Evolutionary conservation across 2,329 filamentous ascomycete species (phyloP).

Genomic region (Fusarium piperis): DNA sequence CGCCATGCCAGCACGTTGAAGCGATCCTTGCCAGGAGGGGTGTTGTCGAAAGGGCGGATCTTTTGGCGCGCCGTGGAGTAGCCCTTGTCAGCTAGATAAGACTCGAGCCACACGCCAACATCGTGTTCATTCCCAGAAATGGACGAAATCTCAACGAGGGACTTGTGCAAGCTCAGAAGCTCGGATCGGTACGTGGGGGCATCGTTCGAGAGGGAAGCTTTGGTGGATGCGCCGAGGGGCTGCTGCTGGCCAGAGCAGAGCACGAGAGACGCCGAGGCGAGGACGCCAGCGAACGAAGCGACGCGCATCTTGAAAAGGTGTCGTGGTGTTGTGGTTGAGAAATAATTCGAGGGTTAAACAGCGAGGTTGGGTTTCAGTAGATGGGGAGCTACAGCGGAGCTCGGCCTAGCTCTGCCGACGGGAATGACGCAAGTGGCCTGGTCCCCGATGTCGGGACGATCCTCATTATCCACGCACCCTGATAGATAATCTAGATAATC

Average conservation of each 20-base stretch:
- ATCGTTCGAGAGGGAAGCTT: constrained; percentile 12
- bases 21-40: constrained; percentile 41
- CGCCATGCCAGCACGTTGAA: constrained; percentile 83
- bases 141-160: constrained; percentile 79
- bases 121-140: constrained; percentile 74
- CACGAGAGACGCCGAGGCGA: constrained; percentile 25
- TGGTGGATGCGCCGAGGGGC: constrained; percentile 1
- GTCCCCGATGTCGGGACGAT: constrained; percentile 25
- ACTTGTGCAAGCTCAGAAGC: constrained; percentile 78
- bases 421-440: constrained; percentile 26
- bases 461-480: constrained; percentile 5
- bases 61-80: constrained; percentile 57
- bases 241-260: constrained; percentile 22
- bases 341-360: background rate
- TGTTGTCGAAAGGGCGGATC: constrained; percentile 47
- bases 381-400: constrained; percentile 1
- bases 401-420: constrained; percentile 21
- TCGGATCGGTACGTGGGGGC: constrained; percentile 53
- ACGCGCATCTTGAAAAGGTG: constrained; percentile 24
- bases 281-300: constrained; percentile 11
- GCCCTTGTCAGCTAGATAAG: constrained; percentile 66
- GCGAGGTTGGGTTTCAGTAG: constrained; percentile 10
- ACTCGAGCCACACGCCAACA: constrained; percentile 74
- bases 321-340: constrained; percentile 13
- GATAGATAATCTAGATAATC: constrained; percentile 3